Conservation (phyloP, 2,329 filamentous ascomycete species). For the Fusarium anthophilum region DNA sequence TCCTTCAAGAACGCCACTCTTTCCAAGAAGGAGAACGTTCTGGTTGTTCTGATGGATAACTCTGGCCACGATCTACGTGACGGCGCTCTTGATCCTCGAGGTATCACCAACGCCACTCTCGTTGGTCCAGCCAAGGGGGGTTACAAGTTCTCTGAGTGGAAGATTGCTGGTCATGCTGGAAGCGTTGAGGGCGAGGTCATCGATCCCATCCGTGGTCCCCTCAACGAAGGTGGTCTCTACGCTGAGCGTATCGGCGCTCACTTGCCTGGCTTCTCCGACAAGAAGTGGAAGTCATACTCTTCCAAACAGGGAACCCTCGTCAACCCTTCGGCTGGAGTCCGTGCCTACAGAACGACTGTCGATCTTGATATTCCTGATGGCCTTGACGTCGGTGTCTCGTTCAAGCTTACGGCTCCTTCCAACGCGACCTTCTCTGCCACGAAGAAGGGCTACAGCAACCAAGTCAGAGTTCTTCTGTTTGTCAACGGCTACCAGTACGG, state of each 20-base stretch:
- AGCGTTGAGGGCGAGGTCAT: conserved; percentile 57
- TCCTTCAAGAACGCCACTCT: conserved; percentile 62
- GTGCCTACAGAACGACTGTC: conserved; percentile 64
- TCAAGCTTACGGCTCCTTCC: conserved; percentile 58
- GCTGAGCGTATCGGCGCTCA: conserved; percentile 68
- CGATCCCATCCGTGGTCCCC: conserved; percentile 64
- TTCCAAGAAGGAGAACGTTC: conserved; percentile 53
- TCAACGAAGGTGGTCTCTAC: conserved; percentile 67
- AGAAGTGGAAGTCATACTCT: conserved; percentile 50
- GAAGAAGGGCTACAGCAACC: conserved; percentile 46
- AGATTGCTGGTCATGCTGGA: conserved; percentile 65
- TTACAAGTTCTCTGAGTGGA: conserved; percentile 62
- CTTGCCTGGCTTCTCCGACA: conserved; percentile 63
- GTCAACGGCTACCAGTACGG: conserved; percentile 74
- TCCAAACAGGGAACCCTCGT: conserved; percentile 49
- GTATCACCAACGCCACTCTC: conserved; percentile 63
- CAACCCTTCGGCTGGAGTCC: conserved; percentile 60
- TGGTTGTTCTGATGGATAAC: conserved; percentile 68
- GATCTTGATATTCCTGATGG: conserved; percentile 60
- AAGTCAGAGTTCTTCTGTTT: conserved; percentile 63
- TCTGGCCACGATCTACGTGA: conserved; percentile 66
- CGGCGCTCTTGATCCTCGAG: conserved; percentile 58
- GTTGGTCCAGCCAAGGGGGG: conserved; percentile 45
- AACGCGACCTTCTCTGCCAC: conserved; percentile 50
- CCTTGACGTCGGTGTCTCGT: conserved; percentile 65